Evolutionary conservation across 768 basidiomycete genomes (phyloP).

Genomic region (Polyporus arcularius): DNA sequence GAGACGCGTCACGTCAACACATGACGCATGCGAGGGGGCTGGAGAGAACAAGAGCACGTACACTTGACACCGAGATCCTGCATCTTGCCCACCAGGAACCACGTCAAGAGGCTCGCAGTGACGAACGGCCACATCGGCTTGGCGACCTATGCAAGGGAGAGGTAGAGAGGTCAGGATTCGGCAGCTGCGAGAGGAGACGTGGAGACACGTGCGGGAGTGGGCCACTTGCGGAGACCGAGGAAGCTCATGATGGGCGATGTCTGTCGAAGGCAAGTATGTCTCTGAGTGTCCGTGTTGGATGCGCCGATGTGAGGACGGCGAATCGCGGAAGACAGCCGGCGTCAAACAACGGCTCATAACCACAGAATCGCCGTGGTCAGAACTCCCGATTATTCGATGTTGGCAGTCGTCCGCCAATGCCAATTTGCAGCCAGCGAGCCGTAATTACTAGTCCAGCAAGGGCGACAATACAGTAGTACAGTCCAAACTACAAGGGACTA

Average conservation of each 20-base stretch:
- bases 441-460: no score
- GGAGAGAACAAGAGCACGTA: conserved; percentile 43
- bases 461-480: no score
- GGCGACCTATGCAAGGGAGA: conserved; percentile 48
- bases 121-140: conserved; percentile 85
- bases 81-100: conserved; percentile 65
- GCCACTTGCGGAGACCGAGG: conserved; percentile 81
- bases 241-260: conserved; percentile 54
- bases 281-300: not conserved
- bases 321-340: not conserved
- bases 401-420: no score
- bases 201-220: conserved; percentile 62
- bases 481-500: not conserved
- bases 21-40: not conserved
- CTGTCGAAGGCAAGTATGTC: not conserved
- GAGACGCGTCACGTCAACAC: conserved; percentile 10
- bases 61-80: conserved; percentile 73
- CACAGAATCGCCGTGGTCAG: no score
- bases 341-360: no score
- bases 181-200: not conserved
- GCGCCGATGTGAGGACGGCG: not conserved
- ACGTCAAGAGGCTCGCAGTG: conserved; percentile 60
- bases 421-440: no score
- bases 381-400: no score
- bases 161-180: not conserved